Base-by-base conservation (phyloP, 345 rosid genomes). In the Populus simonii region DNA sequence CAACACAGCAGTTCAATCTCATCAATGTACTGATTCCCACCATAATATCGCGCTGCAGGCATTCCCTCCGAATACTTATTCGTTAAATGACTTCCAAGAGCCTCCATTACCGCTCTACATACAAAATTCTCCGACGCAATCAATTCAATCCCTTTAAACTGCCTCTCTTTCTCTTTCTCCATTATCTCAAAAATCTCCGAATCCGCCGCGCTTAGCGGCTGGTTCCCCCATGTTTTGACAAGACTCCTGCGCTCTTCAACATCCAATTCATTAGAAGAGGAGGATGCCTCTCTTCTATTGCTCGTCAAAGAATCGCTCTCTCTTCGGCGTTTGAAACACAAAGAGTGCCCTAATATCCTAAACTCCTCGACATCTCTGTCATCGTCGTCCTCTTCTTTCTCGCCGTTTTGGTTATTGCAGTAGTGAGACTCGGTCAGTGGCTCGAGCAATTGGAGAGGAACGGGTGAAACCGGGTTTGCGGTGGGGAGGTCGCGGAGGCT, bases 51-150 rank as follows among this genome's bases (percentile, higher is more conserved):
- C 1, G 96, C 85, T 25, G 97, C 97, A 7, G 94, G 95, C 85
- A 89, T 83, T 70, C 98, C 98, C 84, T 94, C 98, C 0, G 98
- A 92, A 84, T 94, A 94, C 75, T 92, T 92, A 78, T 94, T 94
- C 1, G 97, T 94, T 82, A 94, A 81, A 78, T 91, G 97, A 75
- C 97, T 92, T 18, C 98, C 98, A 1, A 94, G 82, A 61, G 97
- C 98, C 76, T 92, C 97, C 96, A 91, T 90, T 8, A 89, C 97
- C 18, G 94, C 94, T 35, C 90, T 87, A 71, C 94, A 91, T 5
- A 94, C 98, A 63, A 86, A 94, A 83, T 94, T 94, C 85, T 94
- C 98, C 0, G 98, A 92, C 35, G 98, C 98, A 41, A 94, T 89
- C 45, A 92, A 78, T 75, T 94, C 97, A 7, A 94, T 89, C 12